Conservation (phyloP, 2,329 filamentous ascomycete genomes). For the Colletotrichum abscissum region DNA sequence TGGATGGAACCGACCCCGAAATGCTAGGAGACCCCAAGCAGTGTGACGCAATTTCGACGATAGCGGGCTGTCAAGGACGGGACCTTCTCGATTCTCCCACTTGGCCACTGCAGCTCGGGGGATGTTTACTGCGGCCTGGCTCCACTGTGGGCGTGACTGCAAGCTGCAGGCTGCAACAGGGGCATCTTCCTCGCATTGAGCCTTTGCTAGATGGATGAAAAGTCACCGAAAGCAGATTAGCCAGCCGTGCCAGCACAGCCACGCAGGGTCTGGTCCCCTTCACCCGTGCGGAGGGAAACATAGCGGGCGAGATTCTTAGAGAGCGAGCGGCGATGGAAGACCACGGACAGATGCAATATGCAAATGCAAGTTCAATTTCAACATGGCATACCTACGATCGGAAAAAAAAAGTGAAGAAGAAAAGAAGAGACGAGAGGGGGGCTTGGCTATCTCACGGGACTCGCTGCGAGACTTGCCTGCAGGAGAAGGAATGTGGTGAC, state of each 20-base stretch:
- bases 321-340: background rate
- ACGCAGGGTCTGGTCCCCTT: conserved; percentile 36
- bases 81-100: conserved; percentile 3
- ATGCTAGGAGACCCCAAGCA: conserved; percentile 11
- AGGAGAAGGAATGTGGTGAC: conserved; percentile 8
- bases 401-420: background rate
- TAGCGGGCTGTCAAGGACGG: conserved; percentile 24
- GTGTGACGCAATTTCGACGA: conserved; percentile 28
- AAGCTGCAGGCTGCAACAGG: conserved; percentile 9
- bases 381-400: background rate
- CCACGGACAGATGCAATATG: conserved; percentile 12
- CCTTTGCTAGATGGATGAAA: background rate
- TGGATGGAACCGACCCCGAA: background rate
- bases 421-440: conserved; percentile 13
- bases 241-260: conserved; percentile 28
- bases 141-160: conserved; percentile 23
- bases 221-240: conserved; percentile 4
- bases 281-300: conserved; percentile 25
- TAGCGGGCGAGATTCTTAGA: background rate
- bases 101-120: conserved; percentile 3
- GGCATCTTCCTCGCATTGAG: conserved; percentile 1
- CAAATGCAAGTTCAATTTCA: conserved; percentile 17
- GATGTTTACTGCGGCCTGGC: conserved; percentile 12
- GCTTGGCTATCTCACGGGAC: conserved; percentile 23
- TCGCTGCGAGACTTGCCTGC: conserved; percentile 19